A percentile compares a stretch with the other conserved stretches of the same genome.
These are phyloP conservation scores for Talaromyces trachyspermus DNA, from an alignment of 495 filamentous ascomycete genomes.

Conservation along the genomic window DNA sequence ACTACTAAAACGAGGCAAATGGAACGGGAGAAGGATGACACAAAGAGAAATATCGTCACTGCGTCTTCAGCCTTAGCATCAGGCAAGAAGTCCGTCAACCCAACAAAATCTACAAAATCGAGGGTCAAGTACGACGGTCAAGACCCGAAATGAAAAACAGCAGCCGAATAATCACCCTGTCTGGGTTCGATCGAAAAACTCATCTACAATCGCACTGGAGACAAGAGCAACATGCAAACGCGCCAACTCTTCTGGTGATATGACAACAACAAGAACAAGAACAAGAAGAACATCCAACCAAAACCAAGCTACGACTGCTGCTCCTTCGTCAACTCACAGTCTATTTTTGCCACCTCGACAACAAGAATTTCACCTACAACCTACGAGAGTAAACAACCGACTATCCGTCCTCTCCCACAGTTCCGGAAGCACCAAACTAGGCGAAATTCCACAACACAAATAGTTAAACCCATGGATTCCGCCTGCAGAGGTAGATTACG, in stretches of 20 bases:
- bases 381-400: not conserved
- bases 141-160: not conserved
- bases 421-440: constrained; percentile 7
- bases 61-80: too few species aligned
- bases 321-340: too few species aligned
- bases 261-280: not conserved
- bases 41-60: too few species aligned
- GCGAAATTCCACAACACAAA: constrained; percentile 8
- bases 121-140: too few species aligned
- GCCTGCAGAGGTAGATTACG: not conserved
- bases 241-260: not conserved
- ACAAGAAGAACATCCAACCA: not conserved
- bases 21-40: too few species aligned
- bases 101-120: too few species aligned
- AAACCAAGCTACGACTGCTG: too few species aligned
- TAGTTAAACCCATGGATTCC: constrained; percentile 1
- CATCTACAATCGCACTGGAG: not conserved
- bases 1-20: too few species aligned
- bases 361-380: not conserved
- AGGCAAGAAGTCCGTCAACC: too few species aligned
- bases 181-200: constrained; percentile 2
- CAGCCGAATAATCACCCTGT: not conserved
- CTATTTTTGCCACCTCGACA: not conserved
- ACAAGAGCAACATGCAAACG: not conserved
- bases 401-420: constrained; percentile 5